phyloP scores from a whole-genome alignment of 768 basidiomycete genomes.

The Paxillus ammoniavirescens region DNA sequence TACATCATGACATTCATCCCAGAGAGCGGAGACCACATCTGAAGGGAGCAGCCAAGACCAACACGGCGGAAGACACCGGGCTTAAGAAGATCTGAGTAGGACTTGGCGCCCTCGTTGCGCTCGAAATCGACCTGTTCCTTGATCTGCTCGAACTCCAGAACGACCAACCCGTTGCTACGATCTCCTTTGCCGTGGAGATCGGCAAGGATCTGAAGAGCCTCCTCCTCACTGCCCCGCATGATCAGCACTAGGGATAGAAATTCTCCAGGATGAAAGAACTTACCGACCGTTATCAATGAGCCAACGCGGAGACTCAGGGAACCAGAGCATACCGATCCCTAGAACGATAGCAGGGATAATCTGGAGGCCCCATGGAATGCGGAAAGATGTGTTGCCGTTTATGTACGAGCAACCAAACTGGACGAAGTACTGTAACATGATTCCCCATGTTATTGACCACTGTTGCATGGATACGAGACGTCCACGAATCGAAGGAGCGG shows the following conservation, averaged over 20 bases:
- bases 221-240: slow-evolving; percentile 38
- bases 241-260: not conserved
- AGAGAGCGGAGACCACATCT: slow-evolving; percentile 80
- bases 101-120: slow-evolving; percentile 68
- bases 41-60: slow-evolving; percentile 63
- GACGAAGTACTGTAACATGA: slow-evolving; percentile 72
- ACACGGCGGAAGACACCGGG: slow-evolving; percentile 70
- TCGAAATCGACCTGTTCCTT: slow-evolving; percentile 55
- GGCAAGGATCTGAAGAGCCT: slow-evolving; percentile 70
- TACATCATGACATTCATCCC: slow-evolving; percentile 85
- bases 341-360: slow-evolving; percentile 76
- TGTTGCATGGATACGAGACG: slow-evolving; percentile 76
- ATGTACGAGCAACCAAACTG: slow-evolving; percentile 73
- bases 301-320: slow-evolving; percentile 74
- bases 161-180: slow-evolving; percentile 54
- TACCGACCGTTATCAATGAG: slow-evolving; percentile 61
- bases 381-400: slow-evolving; percentile 67
- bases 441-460: slow-evolving; percentile 81
- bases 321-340: slow-evolving; percentile 60
- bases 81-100: slow-evolving; percentile 63
- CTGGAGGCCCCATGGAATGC: slow-evolving; percentile 79
- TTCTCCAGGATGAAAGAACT: not conserved
- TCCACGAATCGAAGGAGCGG: slow-evolving; percentile 69
- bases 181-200: slow-evolving; percentile 70
- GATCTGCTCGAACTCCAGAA: slow-evolving; percentile 72